Conservation (phyloP, 2,329 filamentous ascomycete species). For the Exophiala spinifera region DNA sequence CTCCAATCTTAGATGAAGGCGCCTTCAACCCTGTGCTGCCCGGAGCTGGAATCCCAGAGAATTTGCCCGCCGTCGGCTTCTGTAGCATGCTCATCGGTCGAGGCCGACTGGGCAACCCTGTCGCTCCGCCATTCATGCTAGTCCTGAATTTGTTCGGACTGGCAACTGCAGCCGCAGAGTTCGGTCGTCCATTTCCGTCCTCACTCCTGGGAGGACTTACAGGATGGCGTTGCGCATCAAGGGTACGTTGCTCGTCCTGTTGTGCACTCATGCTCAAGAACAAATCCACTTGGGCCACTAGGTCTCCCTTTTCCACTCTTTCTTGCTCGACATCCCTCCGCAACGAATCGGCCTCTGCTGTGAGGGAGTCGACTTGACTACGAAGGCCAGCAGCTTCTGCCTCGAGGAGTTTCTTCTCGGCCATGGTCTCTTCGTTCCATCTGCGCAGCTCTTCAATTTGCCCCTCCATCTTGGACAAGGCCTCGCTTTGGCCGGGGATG, state of each 20-base stretch:
- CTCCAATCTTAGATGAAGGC: conserved; percentile 24
- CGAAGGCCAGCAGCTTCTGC: conserved; percentile 73
- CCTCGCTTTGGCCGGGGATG: conserved; percentile 31
- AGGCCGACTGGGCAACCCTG: conserved; percentile 10
- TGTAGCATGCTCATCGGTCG: conserved; percentile 30
- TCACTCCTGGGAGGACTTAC: conserved; percentile 29
- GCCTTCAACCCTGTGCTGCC: conserved; percentile 27
- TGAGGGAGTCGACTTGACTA: conserved; percentile 67
- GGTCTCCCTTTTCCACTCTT: conserved; percentile 49
- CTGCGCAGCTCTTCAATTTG: conserved; percentile 39
- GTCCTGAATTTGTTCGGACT: conserved; percentile 26
- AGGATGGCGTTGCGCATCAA: conserved; percentile 21
- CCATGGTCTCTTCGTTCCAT: conserved; percentile 60
- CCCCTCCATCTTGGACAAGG: conserved; percentile 41
- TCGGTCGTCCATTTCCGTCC: conserved; percentile 23
- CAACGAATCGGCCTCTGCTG: conserved; percentile 65
- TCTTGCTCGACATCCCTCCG: conserved; percentile 55
- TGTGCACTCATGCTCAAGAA: conserved; percentile 43
- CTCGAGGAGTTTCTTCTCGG: conserved; percentile 65
- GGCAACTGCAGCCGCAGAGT: conserved; percentile 15
- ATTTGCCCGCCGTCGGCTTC: conserved; percentile 27
- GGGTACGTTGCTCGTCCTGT: conserved; percentile 27
- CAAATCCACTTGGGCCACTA: conserved; percentile 47
- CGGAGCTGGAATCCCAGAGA: conserved; percentile 26
- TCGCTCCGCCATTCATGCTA: conserved; percentile 18